phyloP scores from a whole-genome alignment of 495 filamentous ascomycete genomes.

The Penicillium simplicissimum region DNA sequence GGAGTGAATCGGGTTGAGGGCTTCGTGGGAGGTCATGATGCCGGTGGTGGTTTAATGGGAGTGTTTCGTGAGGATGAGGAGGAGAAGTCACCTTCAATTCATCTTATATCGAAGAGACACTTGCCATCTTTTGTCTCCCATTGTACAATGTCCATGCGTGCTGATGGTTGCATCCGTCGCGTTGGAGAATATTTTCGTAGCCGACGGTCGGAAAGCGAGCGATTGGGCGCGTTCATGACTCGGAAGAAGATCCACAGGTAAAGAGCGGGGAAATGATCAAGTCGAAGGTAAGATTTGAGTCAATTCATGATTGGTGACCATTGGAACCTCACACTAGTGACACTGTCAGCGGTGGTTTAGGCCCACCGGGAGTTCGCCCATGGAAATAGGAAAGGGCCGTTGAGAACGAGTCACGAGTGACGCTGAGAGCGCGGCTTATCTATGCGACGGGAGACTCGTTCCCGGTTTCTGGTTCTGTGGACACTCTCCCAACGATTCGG shows the following conservation, averaged over 20 bases:
- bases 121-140: background rate
- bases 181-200: slow-evolving; percentile 10
- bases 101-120: background rate
- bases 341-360: background rate
- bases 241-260: slow-evolving; percentile 11
- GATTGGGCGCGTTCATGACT: background rate
- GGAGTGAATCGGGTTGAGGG: slow-evolving; percentile 35
- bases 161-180: slow-evolving; percentile 17
- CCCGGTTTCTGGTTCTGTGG: background rate
- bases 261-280: background rate
- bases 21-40: slow-evolving; percentile 28
- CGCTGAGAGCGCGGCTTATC: slow-evolving; percentile 20
- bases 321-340: background rate
- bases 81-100: background rate
- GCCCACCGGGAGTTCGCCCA: background rate
- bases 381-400: too few relatives aligned
- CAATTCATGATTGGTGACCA: too few relatives aligned
- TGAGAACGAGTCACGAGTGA: background rate
- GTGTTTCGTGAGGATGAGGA: background rate
- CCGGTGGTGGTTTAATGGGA: background rate
- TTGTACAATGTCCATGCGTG: background rate
- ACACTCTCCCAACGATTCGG: slow-evolving; percentile 1
- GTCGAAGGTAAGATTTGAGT: background rate
- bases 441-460: slow-evolving; percentile 29
- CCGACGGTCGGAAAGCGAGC: slow-evolving; percentile 16